A percentile compares a stretch with the other conserved stretches of the same genome.
phyloP scores from a whole-genome alignment of 2,329 filamentous ascomycete genomes.

The Dryadomyces quercivorus region DNA sequence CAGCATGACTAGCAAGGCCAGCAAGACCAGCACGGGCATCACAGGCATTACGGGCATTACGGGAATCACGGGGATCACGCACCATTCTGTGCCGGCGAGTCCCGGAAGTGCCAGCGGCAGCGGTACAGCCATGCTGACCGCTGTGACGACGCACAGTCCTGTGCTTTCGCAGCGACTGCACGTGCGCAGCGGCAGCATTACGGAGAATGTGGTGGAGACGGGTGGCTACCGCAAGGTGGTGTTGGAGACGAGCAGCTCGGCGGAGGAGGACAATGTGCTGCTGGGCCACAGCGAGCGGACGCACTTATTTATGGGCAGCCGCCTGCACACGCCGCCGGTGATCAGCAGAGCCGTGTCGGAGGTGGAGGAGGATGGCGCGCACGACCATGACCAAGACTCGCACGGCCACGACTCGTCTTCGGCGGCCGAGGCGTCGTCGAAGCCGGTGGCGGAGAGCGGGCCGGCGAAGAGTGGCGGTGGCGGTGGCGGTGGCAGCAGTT shows the following conservation, averaged over 20 bases:
- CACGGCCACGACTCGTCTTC: not conserved
- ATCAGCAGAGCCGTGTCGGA: not conserved
- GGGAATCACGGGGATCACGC: not conserved
- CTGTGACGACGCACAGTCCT: constrained; percentile 8
- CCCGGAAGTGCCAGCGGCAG: not conserved
- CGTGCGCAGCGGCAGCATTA: constrained; percentile 64
- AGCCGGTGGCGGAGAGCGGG: constrained; percentile 2
- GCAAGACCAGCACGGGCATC: not conserved
- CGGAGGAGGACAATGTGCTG: constrained; percentile 22
- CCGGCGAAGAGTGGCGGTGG: too few relatives aligned
- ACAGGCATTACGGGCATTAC: too few relatives aligned
- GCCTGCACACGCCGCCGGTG: not conserved
- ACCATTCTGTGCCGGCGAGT: not conserved
- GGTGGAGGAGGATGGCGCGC: constrained; percentile 6
- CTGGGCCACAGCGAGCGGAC: not conserved
- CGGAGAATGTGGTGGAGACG: constrained; percentile 63
- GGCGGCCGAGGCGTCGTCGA: not conserved
- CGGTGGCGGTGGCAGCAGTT: constrained; percentile 8
- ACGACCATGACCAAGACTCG: not conserved
- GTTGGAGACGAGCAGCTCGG: constrained; percentile 30
- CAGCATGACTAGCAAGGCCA: not conserved
- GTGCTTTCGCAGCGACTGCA: constrained; percentile 19
- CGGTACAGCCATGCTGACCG: not conserved
- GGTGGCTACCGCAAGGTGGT: constrained; percentile 67
- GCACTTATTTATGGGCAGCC: not conserved